Percentiles rank a stretch among this genome's conserved stretches.
phyloP scores from a whole-genome alignment of 805 yeast genomes.

The Starmerella stigmatis region DNA sequence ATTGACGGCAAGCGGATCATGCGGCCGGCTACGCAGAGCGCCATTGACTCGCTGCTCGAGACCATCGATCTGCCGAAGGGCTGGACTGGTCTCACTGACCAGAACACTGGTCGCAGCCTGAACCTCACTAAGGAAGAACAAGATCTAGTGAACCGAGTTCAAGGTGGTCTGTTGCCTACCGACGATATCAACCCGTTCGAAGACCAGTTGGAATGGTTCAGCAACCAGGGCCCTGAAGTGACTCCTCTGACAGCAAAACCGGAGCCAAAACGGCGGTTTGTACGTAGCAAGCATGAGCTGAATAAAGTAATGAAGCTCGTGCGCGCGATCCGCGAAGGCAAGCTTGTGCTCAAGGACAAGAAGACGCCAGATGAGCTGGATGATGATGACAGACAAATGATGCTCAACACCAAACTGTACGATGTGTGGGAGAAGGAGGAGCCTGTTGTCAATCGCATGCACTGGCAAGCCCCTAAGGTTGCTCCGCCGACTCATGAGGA shows the following conservation, averaged over 20 bases:
- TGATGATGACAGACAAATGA: constrained; percentile 41
- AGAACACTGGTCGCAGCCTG: constrained; percentile 73
- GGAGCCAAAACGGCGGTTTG: constrained; percentile 94
- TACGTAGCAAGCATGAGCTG: constrained; percentile 95
- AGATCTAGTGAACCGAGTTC: constrained; percentile 77
- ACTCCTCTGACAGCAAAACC: constrained; percentile 92
- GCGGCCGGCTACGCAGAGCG: constrained; percentile 97
- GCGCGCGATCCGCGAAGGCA: constrained; percentile 90
- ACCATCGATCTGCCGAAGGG: constrained; percentile 93
- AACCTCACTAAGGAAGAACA: constrained; percentile 79
- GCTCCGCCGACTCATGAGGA: constrained; percentile 96
- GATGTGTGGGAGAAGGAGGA: constrained; percentile 78
- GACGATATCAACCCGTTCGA: constrained; percentile 78
- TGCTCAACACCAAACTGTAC: constrained; percentile 31
- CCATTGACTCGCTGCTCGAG: constrained; percentile 81
- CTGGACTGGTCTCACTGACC: constrained; percentile 94
- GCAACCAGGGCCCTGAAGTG: constrained; percentile 50
- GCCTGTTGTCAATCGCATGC: constrained; percentile 61
- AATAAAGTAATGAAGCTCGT: constrained; percentile 94
- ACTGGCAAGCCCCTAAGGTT: constrained; percentile 84
- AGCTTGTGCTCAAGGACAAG: constrained; percentile 67
- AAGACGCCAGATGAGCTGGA: constrained; percentile 39
- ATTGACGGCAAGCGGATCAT: constrained; percentile 95
- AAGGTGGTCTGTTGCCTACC: constrained; percentile 72
- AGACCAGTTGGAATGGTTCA: constrained; percentile 92